Base-by-base conservation (phyloP, 352 stramenopile genomes). In the Elongisporangium undulatum region DNA sequence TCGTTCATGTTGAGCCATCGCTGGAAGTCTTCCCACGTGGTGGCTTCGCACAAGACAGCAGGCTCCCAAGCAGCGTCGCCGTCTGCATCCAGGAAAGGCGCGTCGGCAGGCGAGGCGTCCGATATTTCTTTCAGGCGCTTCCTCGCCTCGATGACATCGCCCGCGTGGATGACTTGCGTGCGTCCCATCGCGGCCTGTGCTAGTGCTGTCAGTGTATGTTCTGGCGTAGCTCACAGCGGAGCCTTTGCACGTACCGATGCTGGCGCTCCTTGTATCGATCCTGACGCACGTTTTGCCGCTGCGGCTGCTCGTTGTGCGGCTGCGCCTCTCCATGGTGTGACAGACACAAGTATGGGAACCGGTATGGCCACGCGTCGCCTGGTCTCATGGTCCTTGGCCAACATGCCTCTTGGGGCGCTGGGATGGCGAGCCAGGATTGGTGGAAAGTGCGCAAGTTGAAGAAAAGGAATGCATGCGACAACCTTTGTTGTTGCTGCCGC, bases 401-500 rank as follows among this genome's bases (percentile, higher is more conserved):
- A 34, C 24, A 34, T 34, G 24, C 24, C 24, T 34, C 24, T 34
- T 34, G 3, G 24, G 24, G 24, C 7, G 7, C n/a, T 34, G 24
- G 24, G 7, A 34, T 34, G 24, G 24, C 24, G 24, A n/a, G 24
- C 24, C 24, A 34, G 24, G 24, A 34, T 34, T 34, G 24, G 24
- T 34, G 7, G 24, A 34, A 34, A 34, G 24, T 34, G 24, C 24
- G 24, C 24, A 34, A 34, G 24, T 34, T 34, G 24, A 34, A 34
- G 7, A 34, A n/a, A n/a, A n/a, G n/a, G 24, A 7, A 34, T 34
- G 24, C 3, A 34, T 7, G 24, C 7, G 24, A 34, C 7, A 34
- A 34, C 24, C 24, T 34, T 59, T 90, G 53, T 75, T 91, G 70
- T 17, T 69, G 41, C 16, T 20, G 23, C 17, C 15, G 17, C 55